phyloP scores from a whole-genome alignment of 2,329 filamentous ascomycete species.

The Fusarium camptoceras region DNA sequence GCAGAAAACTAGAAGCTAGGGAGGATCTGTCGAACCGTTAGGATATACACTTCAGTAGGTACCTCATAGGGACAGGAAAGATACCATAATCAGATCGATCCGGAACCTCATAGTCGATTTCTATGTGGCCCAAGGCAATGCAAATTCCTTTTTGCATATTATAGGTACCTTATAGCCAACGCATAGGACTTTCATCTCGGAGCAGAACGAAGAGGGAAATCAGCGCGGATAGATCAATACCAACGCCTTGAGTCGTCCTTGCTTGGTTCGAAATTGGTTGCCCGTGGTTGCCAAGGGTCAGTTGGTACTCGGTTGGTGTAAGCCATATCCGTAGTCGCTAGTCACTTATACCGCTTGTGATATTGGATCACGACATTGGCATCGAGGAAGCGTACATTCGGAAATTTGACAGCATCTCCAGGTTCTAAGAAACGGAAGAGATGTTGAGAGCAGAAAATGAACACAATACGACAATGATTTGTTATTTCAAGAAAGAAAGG shows the following conservation, averaged over 20 bases:
- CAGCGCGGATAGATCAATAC: too few relatives aligned
- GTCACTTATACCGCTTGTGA: slow-evolving; percentile 8
- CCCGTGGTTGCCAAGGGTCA: slow-evolving; percentile 11
- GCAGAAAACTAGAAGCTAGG: background rate
- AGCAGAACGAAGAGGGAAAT: background rate
- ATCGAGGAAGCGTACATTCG: background rate
- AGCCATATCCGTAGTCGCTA: slow-evolving; percentile 1
- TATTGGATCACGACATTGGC: slow-evolving; percentile 2
- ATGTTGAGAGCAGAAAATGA: background rate
- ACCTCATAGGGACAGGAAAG: background rate
- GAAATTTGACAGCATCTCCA: background rate
- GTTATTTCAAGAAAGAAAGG: background rate
- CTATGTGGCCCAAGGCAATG: background rate
- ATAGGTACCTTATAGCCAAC: background rate
- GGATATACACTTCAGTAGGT: background rate
- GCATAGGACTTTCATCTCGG: slow-evolving; percentile 3
- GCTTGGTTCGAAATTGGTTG: slow-evolving; percentile 6
- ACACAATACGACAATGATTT: background rate
- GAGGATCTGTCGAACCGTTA: slow-evolving; percentile 7
- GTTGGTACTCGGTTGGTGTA: slow-evolving; percentile 3
- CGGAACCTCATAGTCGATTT: background rate
- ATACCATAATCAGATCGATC: background rate
- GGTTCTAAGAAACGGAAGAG: background rate
- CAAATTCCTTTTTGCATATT: background rate
- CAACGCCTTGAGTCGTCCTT: background rate